Evolutionary conservation across 345 rosid species (phyloP).

Genomic region (Aquilaria malaccensis): DNA sequence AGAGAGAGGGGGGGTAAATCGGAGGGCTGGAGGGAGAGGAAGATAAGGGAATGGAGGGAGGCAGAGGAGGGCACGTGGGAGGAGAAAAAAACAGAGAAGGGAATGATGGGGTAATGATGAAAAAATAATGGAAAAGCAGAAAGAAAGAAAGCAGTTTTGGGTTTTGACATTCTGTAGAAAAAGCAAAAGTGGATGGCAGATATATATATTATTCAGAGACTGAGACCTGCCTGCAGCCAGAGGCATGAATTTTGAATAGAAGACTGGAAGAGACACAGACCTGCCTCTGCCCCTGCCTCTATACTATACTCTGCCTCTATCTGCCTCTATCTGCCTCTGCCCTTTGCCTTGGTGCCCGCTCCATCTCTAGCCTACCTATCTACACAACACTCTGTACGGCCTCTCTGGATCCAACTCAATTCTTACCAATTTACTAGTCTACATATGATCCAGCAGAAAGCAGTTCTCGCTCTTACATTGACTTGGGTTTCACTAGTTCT

Average conservation of each 20-base stretch:
- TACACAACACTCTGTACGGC: constrained; percentile 8
- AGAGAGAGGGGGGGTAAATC: constrained; percentile 15
- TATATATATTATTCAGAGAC: background rate
- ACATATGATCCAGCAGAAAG: too few relatives aligned
- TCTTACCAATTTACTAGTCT: too few relatives aligned
- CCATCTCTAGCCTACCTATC: too few relatives aligned
- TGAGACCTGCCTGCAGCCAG: constrained; percentile 9
- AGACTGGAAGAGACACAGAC: background rate
- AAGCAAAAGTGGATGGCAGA: constrained; percentile 2
- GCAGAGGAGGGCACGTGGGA: constrained; percentile 24
- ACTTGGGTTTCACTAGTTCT: too few relatives aligned
- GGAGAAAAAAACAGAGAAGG: constrained; percentile 8
- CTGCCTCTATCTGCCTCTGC: too few relatives aligned
- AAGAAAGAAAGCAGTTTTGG: background rate
- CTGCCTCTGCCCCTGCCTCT: background rate
- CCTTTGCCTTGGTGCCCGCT: too few relatives aligned
- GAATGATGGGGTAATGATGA: constrained; percentile 51
- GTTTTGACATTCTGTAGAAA: constrained; percentile 26
- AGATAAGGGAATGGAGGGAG: background rate
- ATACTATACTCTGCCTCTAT: too few relatives aligned
- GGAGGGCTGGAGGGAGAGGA: constrained; percentile 21
- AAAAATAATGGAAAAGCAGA: constrained; percentile 21
- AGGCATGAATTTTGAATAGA: constrained; percentile 5
- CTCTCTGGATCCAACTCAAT: background rate
- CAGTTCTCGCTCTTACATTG: too few relatives aligned